Base-by-base conservation (phyloP, 495 filamentous ascomycete genomes). In the Aspergillus asperescens region DNA sequence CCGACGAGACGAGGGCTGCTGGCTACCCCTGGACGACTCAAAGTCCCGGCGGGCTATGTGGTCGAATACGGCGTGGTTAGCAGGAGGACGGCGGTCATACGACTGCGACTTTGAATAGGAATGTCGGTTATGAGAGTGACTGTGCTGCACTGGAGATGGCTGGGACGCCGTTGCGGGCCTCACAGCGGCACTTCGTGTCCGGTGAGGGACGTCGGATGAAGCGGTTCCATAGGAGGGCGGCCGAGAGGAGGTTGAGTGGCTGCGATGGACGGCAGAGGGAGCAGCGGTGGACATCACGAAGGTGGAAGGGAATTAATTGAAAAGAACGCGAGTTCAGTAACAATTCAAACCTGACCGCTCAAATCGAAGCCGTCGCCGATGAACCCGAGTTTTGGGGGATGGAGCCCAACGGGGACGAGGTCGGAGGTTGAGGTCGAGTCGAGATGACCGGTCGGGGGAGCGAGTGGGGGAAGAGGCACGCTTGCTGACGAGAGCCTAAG, bases 21-120 rank as follows among this genome's bases (percentile, higher is more conserved):
- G 70, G 34, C 73, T 74, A 50, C 73, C 58, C 64, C 78, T 79
- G 55, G 68, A 69, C 38, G 78, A 71, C 61, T 85, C 83, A 51
- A 73, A 78, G 47, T 86, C 83, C 38, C 75, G 73, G 37, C 78
- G 77, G 50, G 76, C 76, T 53, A 81, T 72, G 52, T 69, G 74
- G 32, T 76, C 73, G 22, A 83, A 70, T 8, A 74, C 70, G 46
- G 70, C 70, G 57, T 78, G 71, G 48, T 80, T 79, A 22, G 78
- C 70, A 4, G 73, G 65, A 7, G 78, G 72, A 28, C 73, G 75
- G 49, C 65, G 68, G 45, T 77, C 69, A 60, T 81, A 72, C 4
- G 74, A 68, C 35, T 81, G 73, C 23, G 78, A 71, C 48, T 77
- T 75, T 7, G 79, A 77, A 52, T 72, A 66, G 3, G 79, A 77